A percentile compares a stretch with the other conserved stretches of the same genome.
phyloP scores from a whole-genome alignment of 192 early-diverging fungal genomes.

The Backusella psychrophila region DNA sequence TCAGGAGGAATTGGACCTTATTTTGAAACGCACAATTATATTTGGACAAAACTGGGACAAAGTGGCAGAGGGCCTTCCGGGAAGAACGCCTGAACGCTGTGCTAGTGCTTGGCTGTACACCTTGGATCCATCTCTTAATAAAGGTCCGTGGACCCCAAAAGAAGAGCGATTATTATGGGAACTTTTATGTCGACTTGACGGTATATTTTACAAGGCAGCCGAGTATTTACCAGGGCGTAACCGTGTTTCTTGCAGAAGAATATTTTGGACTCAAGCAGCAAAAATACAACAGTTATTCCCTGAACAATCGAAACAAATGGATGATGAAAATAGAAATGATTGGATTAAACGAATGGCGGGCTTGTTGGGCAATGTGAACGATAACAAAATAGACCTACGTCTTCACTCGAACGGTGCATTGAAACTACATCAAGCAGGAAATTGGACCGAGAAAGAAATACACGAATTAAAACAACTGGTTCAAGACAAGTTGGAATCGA shows the following conservation, averaged over 20 bases:
- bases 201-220: neutral
- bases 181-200: neutral
- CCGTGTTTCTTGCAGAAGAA: neutral
- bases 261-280: neutral
- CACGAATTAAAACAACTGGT: neutral
- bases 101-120: neutral
- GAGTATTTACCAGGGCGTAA: slow-evolving; percentile 10
- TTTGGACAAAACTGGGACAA: neutral
- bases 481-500: neutral
- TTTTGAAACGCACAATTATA: slow-evolving; percentile 23
- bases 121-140: slow-evolving; percentile 3
- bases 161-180: slow-evolving; percentile 23
- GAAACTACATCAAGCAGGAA: neutral
- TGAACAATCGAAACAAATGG: neutral
- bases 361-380: neutral
- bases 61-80: neutral
- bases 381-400: neutral
- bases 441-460: neutral
- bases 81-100: neutral
- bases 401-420: neutral
- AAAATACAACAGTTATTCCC: neutral
- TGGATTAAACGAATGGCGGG: neutral
- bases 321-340: neutral
- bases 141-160: slow-evolving; percentile 10
- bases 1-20: slow-evolving; percentile 13